Evolutionary conservation across 129 eudicot genomes (phyloP).

Genomic region (Calendula officinalis): DNA sequence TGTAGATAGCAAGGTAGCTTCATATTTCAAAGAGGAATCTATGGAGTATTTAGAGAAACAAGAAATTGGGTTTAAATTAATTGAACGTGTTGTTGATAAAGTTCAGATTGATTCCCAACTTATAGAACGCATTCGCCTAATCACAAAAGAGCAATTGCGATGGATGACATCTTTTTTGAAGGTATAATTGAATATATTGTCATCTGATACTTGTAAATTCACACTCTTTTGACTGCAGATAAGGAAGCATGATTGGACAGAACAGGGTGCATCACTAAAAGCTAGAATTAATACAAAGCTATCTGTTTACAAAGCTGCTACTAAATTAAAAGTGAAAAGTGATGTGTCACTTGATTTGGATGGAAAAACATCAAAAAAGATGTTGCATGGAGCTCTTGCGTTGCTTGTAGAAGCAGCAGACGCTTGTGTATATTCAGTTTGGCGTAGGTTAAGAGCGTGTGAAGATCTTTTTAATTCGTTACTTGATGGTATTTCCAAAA

Average conservation of each 20-base stretch:
- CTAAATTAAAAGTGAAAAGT: constrained; percentile 51
- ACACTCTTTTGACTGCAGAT: constrained; percentile 40
- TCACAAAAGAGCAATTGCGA: constrained; percentile 68
- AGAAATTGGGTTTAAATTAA: constrained; percentile 67
- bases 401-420: constrained; percentile 87
- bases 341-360: constrained; percentile 60
- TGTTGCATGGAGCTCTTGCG: constrained; percentile 87
- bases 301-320: constrained; percentile 79
- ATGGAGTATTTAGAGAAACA: constrained; percentile 75
- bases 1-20: constrained; percentile 33
- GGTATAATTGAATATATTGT: constrained; percentile 35
- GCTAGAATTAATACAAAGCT: constrained; percentile 68
- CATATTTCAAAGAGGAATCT: constrained; percentile 63
- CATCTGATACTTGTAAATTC: neutral
- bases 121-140: constrained; percentile 64
- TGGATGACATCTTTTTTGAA: constrained; percentile 65
- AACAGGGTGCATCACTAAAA: constrained; percentile 70
- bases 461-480: constrained; percentile 87
- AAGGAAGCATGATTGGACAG: constrained; percentile 90
- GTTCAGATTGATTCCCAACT: constrained; percentile 57
- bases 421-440: constrained; percentile 74
- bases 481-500: constrained; percentile 86
- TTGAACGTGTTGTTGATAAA: constrained; percentile 59
- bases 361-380: constrained; percentile 66
- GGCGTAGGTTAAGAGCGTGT: constrained; percentile 90